A percentile compares a stretch with the other conserved stretches of the same genome.
Conservation (phyloP, 768 basidiomycete genomes). For the Postia placenta region DNA sequence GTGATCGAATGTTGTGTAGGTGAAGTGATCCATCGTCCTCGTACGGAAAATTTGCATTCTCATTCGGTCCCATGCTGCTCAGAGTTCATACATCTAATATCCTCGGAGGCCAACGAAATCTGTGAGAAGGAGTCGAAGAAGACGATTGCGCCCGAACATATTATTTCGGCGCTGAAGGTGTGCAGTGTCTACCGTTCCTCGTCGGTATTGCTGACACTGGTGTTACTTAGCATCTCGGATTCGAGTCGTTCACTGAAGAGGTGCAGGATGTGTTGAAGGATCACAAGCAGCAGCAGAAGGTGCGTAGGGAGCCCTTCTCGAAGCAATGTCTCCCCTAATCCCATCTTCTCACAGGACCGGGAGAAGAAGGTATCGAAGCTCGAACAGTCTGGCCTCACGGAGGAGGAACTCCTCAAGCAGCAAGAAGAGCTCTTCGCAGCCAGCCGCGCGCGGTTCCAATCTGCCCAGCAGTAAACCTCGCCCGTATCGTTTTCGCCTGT, state of each 20-base stretch:
- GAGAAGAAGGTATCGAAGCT: conserved; percentile 91
- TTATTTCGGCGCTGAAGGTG: conserved; percentile 86
- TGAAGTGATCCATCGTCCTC: conserved; percentile 45
- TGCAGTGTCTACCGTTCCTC: neutral
- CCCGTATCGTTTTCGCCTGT: neutral
- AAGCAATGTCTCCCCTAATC: conserved; percentile 2
- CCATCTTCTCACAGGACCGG: conserved; percentile 51
- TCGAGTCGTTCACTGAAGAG: conserved; percentile 85
- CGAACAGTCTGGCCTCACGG: conserved; percentile 81
- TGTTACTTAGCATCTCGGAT: conserved; percentile 70
- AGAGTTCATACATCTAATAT: conserved; percentile 99
- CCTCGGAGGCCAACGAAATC: conserved; percentile 95
- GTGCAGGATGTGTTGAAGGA: conserved; percentile 92
- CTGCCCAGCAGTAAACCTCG: conserved; percentile 42
- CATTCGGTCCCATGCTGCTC: conserved; percentile 8
- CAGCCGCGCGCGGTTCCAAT: conserved; percentile 74
- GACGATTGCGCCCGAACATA: conserved; percentile 97
- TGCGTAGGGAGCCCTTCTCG: conserved; percentile 26
- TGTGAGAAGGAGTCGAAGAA: conserved; percentile 98
- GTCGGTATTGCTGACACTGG: neutral
- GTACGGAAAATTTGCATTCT: conserved; percentile 4
- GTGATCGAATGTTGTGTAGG: conserved; percentile 99
- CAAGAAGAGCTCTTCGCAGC: conserved; percentile 94
- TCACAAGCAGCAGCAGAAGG: conserved; percentile 95
- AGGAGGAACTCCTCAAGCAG: conserved; percentile 81